Evolutionary conservation across 495 filamentous ascomycete species (phyloP).

Genomic region (Penicillium psychrofluorescens): DNA sequence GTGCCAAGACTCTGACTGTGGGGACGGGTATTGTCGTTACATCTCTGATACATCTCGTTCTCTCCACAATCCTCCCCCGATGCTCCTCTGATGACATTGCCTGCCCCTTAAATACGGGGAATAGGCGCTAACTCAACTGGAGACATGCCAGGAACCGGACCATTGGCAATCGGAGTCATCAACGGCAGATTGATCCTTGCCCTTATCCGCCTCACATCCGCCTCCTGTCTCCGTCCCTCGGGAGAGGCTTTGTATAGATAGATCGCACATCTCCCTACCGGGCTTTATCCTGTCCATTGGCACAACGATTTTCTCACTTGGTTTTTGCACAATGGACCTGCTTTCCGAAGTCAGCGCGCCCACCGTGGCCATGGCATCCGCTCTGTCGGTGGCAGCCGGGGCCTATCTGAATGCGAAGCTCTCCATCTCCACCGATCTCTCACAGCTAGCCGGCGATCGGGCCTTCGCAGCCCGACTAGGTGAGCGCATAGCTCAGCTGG

Average conservation of each 20-base stretch:
- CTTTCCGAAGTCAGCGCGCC: conserved; percentile 28
- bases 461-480: conserved; percentile 26
- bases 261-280: too few species aligned
- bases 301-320: too few species aligned
- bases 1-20: too few species aligned
- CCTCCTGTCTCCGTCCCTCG: conserved; percentile 4
- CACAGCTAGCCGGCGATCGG: conserved; percentile 22
- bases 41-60: too few species aligned
- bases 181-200: conserved; percentile 21
- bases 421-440: conserved; percentile 35
- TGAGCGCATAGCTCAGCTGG: conserved; percentile 32
- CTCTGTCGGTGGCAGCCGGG: conserved; percentile 30
- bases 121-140: too few species aligned
- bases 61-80: too few species aligned
- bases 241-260: neutral
- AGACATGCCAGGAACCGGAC: too few species aligned
- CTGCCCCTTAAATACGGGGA: too few species aligned
- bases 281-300: too few species aligned
- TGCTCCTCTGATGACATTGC: too few species aligned
- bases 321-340: conserved; percentile 20
- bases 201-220: conserved; percentile 32
- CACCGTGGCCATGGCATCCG: conserved; percentile 30
- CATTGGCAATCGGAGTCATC: conserved; percentile 1
- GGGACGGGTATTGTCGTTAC: too few species aligned
- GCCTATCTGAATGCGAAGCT: conserved; percentile 46